A percentile compares a stretch with the other conserved stretches of the same genome.
Evolutionary conservation across 1,284 basidiomycete species (phyloP).

Genomic region (Mycosarcoma maydis): DNA sequence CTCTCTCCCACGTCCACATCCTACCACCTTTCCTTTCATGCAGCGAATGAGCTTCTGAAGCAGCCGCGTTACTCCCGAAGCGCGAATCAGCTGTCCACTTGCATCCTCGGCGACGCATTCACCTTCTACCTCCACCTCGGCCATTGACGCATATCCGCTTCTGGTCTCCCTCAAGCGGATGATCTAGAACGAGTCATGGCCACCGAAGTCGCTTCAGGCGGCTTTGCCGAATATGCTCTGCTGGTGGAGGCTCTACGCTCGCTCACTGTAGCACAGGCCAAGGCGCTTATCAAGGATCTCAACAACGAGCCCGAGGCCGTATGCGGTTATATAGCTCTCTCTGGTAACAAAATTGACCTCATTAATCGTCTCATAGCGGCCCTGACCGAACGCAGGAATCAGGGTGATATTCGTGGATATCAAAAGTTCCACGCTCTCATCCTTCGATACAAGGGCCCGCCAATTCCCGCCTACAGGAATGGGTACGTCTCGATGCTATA

Average conservation of each 20-base stretch:
- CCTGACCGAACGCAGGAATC: constrained; percentile 24
- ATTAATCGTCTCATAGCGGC: constrained; percentile 34
- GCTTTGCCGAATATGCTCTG: constrained; percentile 38
- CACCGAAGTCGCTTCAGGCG: constrained; percentile 18
- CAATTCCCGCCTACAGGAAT: constrained; percentile 10
- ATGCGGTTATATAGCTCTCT: constrained; percentile 36
- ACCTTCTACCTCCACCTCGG: constrained; percentile 19
- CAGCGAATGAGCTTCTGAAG: not conserved
- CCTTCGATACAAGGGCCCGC: constrained; percentile 25
- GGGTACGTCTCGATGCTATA: constrained; percentile 8
- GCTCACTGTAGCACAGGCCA: constrained; percentile 53
- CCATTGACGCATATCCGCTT: not conserved
- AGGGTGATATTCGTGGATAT: constrained; percentile 36
- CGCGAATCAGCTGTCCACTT: not conserved
- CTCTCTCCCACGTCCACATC: not conserved
- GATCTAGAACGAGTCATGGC: constrained; percentile 25
- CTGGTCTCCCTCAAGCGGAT: constrained; percentile 2
- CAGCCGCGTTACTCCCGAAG: constrained; percentile 1
- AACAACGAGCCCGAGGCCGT: constrained; percentile 45
- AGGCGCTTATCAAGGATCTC: constrained; percentile 53
- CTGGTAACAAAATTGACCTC: constrained; percentile 56
- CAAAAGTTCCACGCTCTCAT: constrained; percentile 39
- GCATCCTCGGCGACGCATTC: not conserved
- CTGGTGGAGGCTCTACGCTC: constrained; percentile 31
- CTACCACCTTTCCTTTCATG: not conserved